These are phyloP conservation scores for Sechiopsis laciniata DNA, from an alignment of 306 rosid genomes.

Conservation along the genomic window DNA sequence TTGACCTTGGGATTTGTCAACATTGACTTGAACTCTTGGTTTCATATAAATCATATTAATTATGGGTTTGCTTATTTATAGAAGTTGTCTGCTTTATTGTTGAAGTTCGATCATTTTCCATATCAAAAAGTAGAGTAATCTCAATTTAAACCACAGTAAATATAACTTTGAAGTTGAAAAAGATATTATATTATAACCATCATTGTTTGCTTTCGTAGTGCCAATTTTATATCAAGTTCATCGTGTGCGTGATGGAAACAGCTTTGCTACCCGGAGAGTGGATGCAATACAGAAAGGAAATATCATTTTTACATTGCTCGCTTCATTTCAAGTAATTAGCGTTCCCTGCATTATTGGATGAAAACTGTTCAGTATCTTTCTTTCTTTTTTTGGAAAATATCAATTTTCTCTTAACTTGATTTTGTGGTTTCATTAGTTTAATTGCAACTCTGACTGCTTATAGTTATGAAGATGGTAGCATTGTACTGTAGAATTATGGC, in stretches of 20 bases:
- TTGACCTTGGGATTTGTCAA: neutral
- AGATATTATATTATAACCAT: neutral
- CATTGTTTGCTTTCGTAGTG: constrained; percentile 43
- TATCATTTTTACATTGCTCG: constrained; percentile 66
- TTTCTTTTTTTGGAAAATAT: neutral
- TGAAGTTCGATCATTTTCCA: neutral
- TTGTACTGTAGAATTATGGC: neutral
- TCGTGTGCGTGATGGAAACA: constrained; percentile 81
- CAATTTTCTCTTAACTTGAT: neutral
- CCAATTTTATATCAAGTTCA: constrained; percentile 79
- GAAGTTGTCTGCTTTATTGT: neutral
- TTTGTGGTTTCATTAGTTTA: neutral
- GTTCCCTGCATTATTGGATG: neutral
- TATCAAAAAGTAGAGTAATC: neutral
- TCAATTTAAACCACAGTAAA: neutral
- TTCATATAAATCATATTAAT: neutral
- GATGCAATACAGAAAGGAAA: constrained; percentile 88
- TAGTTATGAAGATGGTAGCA: neutral
- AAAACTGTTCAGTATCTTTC: neutral
- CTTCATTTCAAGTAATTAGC: constrained; percentile 76
- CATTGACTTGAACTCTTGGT: neutral
- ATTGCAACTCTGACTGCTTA: neutral
- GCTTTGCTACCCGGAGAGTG: constrained; percentile 91
- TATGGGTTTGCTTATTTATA: neutral
- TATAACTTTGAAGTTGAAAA: constrained; percentile 5